Conservation (phyloP, 768 basidiomycete genomes). For the Suillus bovinus region DNA sequence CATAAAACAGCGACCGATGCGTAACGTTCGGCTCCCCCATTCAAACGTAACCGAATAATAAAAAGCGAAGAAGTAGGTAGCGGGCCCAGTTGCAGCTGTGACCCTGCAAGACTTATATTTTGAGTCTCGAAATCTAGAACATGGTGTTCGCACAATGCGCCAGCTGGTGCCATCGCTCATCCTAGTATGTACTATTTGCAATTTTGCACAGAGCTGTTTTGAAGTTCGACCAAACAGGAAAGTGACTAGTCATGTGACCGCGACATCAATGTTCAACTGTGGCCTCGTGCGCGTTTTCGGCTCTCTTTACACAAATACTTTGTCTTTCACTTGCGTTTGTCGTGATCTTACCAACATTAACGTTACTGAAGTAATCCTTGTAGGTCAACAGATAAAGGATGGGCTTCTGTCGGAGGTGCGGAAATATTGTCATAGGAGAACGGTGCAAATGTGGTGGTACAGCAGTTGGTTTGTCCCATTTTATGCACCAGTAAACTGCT, state of each 20-base stretch:
- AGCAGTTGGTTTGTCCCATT: conserved; percentile 63
- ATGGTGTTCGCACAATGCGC: too few relatives aligned
- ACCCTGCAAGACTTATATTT: too few relatives aligned
- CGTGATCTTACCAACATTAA: background rate
- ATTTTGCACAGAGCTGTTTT: too few relatives aligned
- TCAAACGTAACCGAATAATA: too few relatives aligned
- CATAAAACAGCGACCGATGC: background rate
- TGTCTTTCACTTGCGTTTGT: conserved; percentile 1
- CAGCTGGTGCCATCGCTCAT: too few relatives aligned
- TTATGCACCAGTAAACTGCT: conserved; percentile 1
- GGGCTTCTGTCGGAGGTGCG: conserved; percentile 87
- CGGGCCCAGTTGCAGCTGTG: too few relatives aligned
- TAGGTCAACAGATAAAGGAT: conserved; percentile 37
- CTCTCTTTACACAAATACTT: conserved; percentile 4
- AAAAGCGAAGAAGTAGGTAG: too few relatives aligned
- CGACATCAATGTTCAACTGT: conserved; percentile 6
- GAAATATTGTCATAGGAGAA: conserved; percentile 70
- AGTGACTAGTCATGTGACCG: conserved; percentile 13
- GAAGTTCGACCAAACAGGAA: background rate
- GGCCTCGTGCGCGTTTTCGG: conserved; percentile 4
- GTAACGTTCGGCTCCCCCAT: background rate
- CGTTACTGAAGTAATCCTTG: background rate
- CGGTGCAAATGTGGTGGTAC: conserved; percentile 83
- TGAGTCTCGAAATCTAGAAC: too few relatives aligned
- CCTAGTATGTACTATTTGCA: too few relatives aligned